Percentiles rank a stretch among this genome's conserved stretches.
These are phyloP conservation scores for Lentinula detonsa DNA, from an alignment of 768 basidiomycete species.

Conservation along the genomic window DNA sequence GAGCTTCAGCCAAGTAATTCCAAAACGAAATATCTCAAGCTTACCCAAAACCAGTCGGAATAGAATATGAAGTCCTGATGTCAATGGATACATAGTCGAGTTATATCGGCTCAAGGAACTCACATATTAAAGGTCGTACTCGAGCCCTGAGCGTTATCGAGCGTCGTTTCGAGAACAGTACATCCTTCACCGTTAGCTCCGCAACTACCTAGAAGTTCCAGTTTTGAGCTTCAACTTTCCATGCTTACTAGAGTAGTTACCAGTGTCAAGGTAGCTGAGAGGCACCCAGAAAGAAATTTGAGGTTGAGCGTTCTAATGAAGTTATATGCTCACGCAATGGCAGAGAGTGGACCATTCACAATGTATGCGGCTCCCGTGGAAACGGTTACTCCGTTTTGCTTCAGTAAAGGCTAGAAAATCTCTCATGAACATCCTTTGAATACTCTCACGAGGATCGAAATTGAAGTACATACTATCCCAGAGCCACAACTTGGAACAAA, in stretches of 20 bases:
- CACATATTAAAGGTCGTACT: slow-evolving; percentile 27
- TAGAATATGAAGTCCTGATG: slow-evolving; percentile 24
- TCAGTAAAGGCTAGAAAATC: neutral
- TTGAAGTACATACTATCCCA: neutral
- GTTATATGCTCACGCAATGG: slow-evolving; percentile 22
- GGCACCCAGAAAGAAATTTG: neutral
- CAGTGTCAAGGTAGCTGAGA: neutral
- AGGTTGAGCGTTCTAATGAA: neutral
- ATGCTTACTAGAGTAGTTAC: neutral
- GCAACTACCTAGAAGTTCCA: slow-evolving; percentile 17
- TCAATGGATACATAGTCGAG: neutral
- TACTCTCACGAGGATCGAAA: too few species aligned
- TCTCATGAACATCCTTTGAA: too few species aligned
- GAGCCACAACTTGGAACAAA: neutral
- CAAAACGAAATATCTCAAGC: neutral
- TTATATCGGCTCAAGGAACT: slow-evolving; percentile 14
- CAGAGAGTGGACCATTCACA: slow-evolving; percentile 20
- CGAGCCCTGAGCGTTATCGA: slow-evolving; percentile 23
- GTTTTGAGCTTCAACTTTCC: neutral
- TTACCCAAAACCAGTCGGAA: slow-evolving; percentile 27
- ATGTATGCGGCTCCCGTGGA: slow-evolving; percentile 23
- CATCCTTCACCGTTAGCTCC: slow-evolving; percentile 27
- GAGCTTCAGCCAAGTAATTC: neutral
- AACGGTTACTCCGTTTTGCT: slow-evolving; percentile 17
- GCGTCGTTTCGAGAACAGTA: slow-evolving; percentile 8